phyloP scores from a whole-genome alignment of 192 early-diverging fungal species.

The Paraglomus brasilianum region DNA sequence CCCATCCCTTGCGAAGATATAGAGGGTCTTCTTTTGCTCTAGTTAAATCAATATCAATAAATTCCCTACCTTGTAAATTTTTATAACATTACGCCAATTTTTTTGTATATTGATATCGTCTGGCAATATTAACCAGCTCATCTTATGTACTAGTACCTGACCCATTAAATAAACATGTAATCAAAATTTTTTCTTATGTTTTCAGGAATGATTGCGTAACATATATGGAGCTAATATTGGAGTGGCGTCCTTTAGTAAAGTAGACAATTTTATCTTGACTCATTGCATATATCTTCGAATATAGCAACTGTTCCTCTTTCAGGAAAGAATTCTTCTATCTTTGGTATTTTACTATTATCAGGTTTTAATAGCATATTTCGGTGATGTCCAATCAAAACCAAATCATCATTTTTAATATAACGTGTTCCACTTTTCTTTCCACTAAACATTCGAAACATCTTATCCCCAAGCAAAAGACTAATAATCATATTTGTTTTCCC shows the following conservation, averaged over 20 bases:
- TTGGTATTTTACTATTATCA: conserved; percentile 27
- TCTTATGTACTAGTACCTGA: conserved; percentile 6
- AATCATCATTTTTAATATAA: conserved; percentile 19
- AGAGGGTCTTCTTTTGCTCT: conserved; percentile 26
- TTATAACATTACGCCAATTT: conserved; percentile 27
- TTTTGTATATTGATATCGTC: conserved; percentile 27
- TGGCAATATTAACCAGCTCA: conserved; percentile 21
- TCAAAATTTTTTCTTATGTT: conserved; percentile 8
- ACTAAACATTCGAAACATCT: conserved; percentile 19
- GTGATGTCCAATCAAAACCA: conserved; percentile 1
- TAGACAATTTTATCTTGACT: conserved; percentile 4
- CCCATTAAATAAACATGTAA: conserved; percentile 14
- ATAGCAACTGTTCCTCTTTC: conserved; percentile 23
- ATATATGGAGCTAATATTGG: conserved; percentile 26
- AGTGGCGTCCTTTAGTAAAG: conserved; percentile 22
- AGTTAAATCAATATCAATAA: conserved; percentile 28
- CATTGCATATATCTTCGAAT: conserved; percentile 16
- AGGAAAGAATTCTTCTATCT: conserved; percentile 8
- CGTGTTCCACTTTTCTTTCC: conserved; percentile 10
- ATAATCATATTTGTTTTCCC: conserved; percentile 26
- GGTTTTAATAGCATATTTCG: conserved; percentile 5
- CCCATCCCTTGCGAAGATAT: conserved; percentile 13
- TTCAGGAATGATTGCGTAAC: conserved; percentile 9
- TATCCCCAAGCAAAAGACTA: conserved; percentile 20
- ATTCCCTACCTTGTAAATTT: conserved; percentile 22